Percentiles rank a stretch among this genome's conserved stretches.
These are phyloP conservation scores for Cerioporus squamosus DNA, from an alignment of 1,284 basidiomycete species.

Conservation along the genomic window DNA sequence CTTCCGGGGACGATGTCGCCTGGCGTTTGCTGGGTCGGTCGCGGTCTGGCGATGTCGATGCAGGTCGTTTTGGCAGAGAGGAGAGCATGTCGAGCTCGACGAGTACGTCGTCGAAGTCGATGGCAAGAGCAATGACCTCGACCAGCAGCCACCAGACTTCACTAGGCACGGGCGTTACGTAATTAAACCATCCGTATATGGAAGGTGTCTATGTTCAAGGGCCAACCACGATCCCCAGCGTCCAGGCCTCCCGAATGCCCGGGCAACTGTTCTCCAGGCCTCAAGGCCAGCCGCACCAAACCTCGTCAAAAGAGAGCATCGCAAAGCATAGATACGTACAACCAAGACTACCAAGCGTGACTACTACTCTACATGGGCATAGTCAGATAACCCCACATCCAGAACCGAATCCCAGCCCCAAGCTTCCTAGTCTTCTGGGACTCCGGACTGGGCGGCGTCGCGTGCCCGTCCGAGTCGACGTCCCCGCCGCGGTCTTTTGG, in stretches of 20 bases:
- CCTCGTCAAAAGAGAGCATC: neutral
- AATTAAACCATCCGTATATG: neutral
- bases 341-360: neutral
- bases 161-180: constrained; percentile 4
- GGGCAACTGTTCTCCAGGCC: no score
- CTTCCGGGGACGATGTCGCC: constrained; percentile 69
- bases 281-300: no score
- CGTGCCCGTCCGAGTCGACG: neutral
- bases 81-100: constrained; percentile 23
- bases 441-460: neutral
- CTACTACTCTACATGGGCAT: constrained; percentile 1
- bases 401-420: neutral
- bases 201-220: no score
- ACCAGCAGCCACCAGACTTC: constrained; percentile 4
- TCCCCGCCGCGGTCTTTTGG: constrained; percentile 26
- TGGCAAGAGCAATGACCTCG: neutral
- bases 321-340: neutral
- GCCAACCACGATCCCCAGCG: no score
- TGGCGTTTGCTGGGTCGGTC: constrained; percentile 58
- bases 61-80: constrained; percentile 54
- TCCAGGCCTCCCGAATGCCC: no score
- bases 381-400: no score
- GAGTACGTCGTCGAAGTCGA: constrained; percentile 7
- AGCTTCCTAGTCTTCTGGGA: neutral
- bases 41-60: constrained; percentile 52